Conservation (phyloP, 345 rosid species). For the Lenwebbia sp. region DNA sequence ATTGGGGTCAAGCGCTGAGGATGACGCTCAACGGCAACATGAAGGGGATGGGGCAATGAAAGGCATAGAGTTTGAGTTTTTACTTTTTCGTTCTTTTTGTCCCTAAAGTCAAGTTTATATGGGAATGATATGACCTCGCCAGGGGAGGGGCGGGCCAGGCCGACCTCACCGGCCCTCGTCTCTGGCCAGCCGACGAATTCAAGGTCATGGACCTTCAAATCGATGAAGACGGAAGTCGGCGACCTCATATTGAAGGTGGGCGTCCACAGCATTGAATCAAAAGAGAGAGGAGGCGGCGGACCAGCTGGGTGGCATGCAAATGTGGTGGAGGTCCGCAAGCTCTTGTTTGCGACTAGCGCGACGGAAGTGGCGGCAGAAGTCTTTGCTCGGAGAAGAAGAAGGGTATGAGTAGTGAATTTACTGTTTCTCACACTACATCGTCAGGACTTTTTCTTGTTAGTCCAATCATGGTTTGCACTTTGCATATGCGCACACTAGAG, state of each 20-base stretch:
- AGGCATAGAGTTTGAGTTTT: background rate
- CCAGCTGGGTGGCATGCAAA: background rate
- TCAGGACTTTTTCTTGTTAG: background rate
- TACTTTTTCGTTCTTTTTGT: background rate
- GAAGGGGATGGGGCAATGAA: background rate
- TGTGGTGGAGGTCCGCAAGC: background rate
- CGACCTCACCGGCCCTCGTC: too few relatives aligned
- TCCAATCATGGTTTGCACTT: background rate
- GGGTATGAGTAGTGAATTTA: background rate
- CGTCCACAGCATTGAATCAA: background rate
- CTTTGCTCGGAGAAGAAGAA: background rate
- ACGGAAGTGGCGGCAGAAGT: background rate
- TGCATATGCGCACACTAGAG: background rate
- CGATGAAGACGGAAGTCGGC: background rate
- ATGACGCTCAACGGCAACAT: background rate
- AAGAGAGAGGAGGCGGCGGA: background rate
- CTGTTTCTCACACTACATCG: background rate
- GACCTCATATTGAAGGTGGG: background rate
- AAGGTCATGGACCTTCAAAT: background rate
- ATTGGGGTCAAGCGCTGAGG: too few relatives aligned
- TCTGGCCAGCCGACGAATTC: background rate
- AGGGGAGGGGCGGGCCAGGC: too few relatives aligned
- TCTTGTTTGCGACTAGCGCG: background rate
- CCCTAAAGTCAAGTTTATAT: background rate
- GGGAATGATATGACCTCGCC: background rate